phyloP scores from a whole-genome alignment of 768 basidiomycete genomes.

The Kondoa malvinella region DNA sequence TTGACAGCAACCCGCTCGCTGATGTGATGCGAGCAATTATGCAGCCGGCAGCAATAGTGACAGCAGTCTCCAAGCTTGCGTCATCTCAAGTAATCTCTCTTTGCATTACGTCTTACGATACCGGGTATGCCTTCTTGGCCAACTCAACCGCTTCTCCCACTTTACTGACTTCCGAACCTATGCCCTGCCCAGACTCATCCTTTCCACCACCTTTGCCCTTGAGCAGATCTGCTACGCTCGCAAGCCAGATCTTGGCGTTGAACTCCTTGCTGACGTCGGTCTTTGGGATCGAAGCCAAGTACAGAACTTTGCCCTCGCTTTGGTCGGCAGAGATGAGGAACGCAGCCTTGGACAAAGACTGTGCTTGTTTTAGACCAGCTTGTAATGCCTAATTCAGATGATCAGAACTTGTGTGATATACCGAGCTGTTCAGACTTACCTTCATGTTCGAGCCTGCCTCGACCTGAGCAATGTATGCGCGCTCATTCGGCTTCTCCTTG shows the following conservation, averaged over 20 bases:
- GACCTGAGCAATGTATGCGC: constrained; percentile 52
- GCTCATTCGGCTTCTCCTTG: constrained; percentile 51
- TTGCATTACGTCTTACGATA: not conserved
- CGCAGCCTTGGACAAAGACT: constrained; percentile 48
- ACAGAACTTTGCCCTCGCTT: constrained; percentile 55
- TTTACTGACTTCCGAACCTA: constrained; percentile 50
- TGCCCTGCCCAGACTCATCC: constrained; percentile 76
- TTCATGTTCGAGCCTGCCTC: constrained; percentile 74
- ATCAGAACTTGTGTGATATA: not conserved
- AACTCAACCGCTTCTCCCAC: constrained; percentile 43
- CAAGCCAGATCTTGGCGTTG: constrained; percentile 79
- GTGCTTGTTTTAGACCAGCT: not conserved
- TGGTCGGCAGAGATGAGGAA: constrained; percentile 72
- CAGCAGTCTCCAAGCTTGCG: too few species aligned
- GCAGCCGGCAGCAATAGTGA: too few species aligned
- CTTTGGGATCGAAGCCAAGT: constrained; percentile 69
- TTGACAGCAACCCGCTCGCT: too few species aligned
- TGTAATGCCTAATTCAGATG: constrained; percentile 1
- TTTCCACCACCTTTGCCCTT: constrained; percentile 98
- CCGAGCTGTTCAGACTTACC: constrained; percentile 20
- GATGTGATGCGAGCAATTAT: too few species aligned
- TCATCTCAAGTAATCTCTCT: too few species aligned
- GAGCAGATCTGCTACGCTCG: constrained; percentile 54
- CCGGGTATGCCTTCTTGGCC: constrained; percentile 12
- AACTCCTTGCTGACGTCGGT: constrained; percentile 41